Conservation (phyloP, 1,284 basidiomycete genomes). For the Ustanciosporium gigantosporum region DNA sequence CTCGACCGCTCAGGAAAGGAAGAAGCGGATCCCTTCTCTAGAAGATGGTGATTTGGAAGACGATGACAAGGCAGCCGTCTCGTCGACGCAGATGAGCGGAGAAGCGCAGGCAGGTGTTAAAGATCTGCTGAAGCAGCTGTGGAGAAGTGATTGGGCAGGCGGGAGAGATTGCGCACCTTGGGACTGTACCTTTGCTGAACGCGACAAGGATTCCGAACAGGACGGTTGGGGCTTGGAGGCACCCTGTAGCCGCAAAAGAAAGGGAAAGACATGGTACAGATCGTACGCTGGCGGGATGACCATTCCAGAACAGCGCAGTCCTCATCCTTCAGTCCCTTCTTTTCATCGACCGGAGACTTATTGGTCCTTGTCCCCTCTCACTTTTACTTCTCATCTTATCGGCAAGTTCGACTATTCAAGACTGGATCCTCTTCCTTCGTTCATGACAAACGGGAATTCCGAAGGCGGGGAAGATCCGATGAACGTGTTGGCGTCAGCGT, state of each 20-base stretch:
- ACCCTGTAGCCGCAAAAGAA: background rate
- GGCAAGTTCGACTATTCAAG: slow-evolving; percentile 24
- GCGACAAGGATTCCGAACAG: slow-evolving; percentile 8
- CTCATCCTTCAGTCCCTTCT: background rate
- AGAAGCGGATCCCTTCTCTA: too few species aligned
- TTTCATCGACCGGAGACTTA: slow-evolving; percentile 19
- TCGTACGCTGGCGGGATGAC: slow-evolving; percentile 39
- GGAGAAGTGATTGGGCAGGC: slow-evolving; percentile 39
- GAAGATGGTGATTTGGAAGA: background rate
- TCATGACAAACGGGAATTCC: background rate
- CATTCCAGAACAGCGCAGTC: slow-evolving; percentile 3
- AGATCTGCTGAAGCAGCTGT: slow-evolving; percentile 22
- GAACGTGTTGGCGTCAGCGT: slow-evolving; percentile 3
- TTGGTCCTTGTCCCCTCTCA: slow-evolving; percentile 24
- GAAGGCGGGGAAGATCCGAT: background rate
- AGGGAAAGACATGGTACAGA: slow-evolving; percentile 27
- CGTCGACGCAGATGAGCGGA: background rate
- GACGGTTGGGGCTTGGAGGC: slow-evolving; percentile 20
- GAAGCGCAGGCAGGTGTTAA: slow-evolving; percentile 4
- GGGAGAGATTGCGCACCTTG: slow-evolving; percentile 43
- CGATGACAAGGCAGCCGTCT: background rate
- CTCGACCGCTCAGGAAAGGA: too few species aligned
- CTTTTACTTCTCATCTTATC: slow-evolving; percentile 14
- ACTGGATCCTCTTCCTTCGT: slow-evolving; percentile 6
- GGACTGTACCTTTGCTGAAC: slow-evolving; percentile 40